Evolutionary conservation across 768 basidiomycete species (phyloP).

Genomic region (Heimioporus sp.): DNA sequence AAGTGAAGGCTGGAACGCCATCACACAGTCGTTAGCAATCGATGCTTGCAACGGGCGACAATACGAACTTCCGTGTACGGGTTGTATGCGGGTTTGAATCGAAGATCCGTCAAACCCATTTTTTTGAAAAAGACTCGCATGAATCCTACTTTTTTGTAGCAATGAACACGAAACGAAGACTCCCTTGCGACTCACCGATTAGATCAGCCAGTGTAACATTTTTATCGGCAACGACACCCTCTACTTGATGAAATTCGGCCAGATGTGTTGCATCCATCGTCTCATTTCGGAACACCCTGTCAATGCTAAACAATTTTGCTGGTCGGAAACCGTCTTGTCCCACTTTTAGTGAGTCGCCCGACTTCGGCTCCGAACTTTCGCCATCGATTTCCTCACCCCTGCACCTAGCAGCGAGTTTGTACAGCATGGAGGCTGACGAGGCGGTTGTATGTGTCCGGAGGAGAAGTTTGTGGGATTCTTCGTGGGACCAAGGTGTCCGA

Average conservation of each 20-base stretch:
- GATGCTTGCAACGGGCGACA: not conserved
- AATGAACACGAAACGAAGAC: not conserved
- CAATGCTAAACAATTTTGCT: slow-evolving; percentile 95
- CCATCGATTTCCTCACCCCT: slow-evolving; percentile 55
- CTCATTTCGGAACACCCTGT: slow-evolving; percentile 98
- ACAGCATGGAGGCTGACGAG: slow-evolving; percentile 90
- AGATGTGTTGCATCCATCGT: slow-evolving; percentile 98
- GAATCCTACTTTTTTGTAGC: slow-evolving; percentile 59
- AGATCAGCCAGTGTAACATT: slow-evolving; percentile 91
- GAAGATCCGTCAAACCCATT: slow-evolving; percentile 91
- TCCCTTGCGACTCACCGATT: slow-evolving; percentile 59
- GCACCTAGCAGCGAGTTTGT: slow-evolving; percentile 85
- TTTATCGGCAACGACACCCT: slow-evolving; percentile 96
- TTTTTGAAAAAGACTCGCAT: slow-evolving; percentile 98
- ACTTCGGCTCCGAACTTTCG: slow-evolving; percentile 19
- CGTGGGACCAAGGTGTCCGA: slow-evolving; percentile 91
- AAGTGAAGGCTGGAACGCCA: slow-evolving; percentile 69
- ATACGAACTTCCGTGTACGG: slow-evolving; percentile 86
- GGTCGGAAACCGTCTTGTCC: slow-evolving; percentile 79
- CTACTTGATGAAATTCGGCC: slow-evolving; percentile 99
- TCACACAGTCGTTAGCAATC: slow-evolving; percentile 1
- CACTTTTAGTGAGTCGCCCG: slow-evolving; percentile 6
- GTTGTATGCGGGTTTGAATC: slow-evolving; percentile 99
- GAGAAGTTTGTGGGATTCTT: slow-evolving; percentile 89
- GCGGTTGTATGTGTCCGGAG: slow-evolving; percentile 97